phyloP scores from a whole-genome alignment of 2,329 filamentous ascomycete genomes.

The Penicillium sp. region DNA sequence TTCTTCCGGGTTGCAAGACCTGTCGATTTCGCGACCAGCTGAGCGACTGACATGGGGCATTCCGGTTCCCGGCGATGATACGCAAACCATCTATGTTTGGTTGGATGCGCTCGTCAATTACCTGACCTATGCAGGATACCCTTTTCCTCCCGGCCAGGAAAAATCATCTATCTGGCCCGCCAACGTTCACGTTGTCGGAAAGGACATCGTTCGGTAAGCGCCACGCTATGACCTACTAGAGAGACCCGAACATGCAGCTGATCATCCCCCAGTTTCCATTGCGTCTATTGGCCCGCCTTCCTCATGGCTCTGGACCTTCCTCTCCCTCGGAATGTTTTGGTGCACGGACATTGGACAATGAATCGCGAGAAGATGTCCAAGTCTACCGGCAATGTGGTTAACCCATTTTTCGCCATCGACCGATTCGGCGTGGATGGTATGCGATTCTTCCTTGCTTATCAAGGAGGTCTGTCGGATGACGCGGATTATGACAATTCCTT shows the following conservation, averaged over 20 bases:
- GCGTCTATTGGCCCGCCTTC: conserved; percentile 96
- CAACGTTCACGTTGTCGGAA: conserved; percentile 89
- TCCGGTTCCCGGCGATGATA: conserved; percentile 77
- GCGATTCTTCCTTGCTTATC: conserved; percentile 83
- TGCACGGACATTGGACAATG: conserved; percentile 95
- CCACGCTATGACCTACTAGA: conserved; percentile 5
- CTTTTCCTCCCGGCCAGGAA: conserved; percentile 66
- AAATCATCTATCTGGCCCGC: conserved; percentile 77
- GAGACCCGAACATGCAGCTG: conserved; percentile 16
- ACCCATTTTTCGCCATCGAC: conserved; percentile 87
- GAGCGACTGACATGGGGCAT: conserved; percentile 85
- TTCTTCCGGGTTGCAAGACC: conserved; percentile 73
- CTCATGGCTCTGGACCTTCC: conserved; percentile 84
- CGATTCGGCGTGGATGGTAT: conserved; percentile 85
- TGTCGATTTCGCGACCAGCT: conserved; percentile 83
- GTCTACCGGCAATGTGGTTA: conserved; percentile 90
- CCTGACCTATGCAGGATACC: conserved; percentile 83
- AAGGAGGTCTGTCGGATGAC: conserved; percentile 76
- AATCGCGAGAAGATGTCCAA: conserved; percentile 95
- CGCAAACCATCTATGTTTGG: conserved; percentile 97
- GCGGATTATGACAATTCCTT: conserved; percentile 80
- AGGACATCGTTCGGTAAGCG: conserved; percentile 78
- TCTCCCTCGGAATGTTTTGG: conserved; percentile 75
- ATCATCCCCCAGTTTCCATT: conserved; percentile 68
- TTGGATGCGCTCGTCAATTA: conserved; percentile 96